phyloP scores from a whole-genome alignment of 306 rosid species.

The Comarum palustre region DNA sequence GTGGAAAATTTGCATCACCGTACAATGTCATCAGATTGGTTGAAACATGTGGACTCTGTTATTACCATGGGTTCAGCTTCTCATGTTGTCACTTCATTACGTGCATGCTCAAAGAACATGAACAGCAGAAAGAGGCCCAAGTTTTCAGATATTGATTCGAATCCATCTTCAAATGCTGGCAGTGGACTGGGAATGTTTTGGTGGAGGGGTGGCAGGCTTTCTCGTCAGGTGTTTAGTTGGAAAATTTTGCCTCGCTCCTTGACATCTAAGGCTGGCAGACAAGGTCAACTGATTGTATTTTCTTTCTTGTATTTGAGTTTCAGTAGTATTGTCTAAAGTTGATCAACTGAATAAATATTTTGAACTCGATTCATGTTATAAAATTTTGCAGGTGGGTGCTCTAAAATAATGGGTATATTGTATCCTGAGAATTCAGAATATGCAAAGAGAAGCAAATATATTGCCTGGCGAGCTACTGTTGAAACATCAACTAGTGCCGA shows the following conservation, averaged over 20 bases:
- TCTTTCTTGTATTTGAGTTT: conserved; percentile 23
- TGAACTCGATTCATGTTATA: conserved; percentile 45
- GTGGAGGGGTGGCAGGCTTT: conserved; percentile 98
- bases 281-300: conserved; percentile 53
- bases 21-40: conserved; percentile 82
- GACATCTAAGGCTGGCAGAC: conserved; percentile 87
- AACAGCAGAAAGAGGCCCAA: conserved; percentile 63
- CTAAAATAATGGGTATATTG: conserved; percentile 69
- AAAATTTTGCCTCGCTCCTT: conserved; percentile 71
- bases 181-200: conserved; percentile 80
- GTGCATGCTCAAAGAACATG: conserved; percentile 56
- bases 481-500: conserved; percentile 75
- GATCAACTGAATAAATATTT: conserved; percentile 38
- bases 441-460: conserved; percentile 70
- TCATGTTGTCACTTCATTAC: conserved; percentile 61
- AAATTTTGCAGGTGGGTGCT: conserved; percentile 78
- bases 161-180: conserved; percentile 53
- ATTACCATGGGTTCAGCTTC: conserved; percentile 81
- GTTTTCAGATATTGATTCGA: conserved; percentile 56
- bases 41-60: conserved; percentile 74
- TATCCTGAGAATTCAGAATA: conserved; percentile 94
- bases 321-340: conserved; percentile 33
- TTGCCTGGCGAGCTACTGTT: conserved; percentile 91
- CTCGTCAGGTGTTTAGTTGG: conserved; percentile 80
- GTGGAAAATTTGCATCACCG: conserved; percentile 67